Evolutionary conservation across 805 yeast genomes (phyloP).

Genomic region (Kluyveromyces wickerhamii): DNA sequence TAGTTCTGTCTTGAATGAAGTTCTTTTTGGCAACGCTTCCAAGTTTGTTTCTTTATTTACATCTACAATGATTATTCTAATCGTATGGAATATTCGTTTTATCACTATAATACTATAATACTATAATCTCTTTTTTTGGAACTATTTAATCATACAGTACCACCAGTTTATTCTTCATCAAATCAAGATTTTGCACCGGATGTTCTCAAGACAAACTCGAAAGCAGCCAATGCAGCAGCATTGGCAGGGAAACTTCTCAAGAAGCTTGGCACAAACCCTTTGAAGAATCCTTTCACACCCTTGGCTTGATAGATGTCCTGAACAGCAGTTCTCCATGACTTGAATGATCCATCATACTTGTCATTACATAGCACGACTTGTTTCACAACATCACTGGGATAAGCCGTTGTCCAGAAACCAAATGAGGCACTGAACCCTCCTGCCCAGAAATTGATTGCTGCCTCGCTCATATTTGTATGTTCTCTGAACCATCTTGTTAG

Average conservation of each 20-base stretch:
- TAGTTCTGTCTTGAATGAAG: no score
- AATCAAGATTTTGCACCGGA: conserved; percentile 26
- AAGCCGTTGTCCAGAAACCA: conserved; percentile 77
- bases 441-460: conserved; percentile 81
- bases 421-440: conserved; percentile 84
- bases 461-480: conserved; percentile 56
- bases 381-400: conserved; percentile 83
- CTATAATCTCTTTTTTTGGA: no score
- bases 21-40: no score
- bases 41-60: background rate
- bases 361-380: conserved; percentile 78
- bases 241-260: conserved; percentile 86
- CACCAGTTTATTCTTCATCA: background rate
- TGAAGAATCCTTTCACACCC: conserved; percentile 66
- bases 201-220: conserved; percentile 71
- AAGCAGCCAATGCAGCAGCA: conserved; percentile 87
- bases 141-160: no score
- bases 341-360: conserved; percentile 62
- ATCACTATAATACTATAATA: no score
- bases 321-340: conserved; percentile 65
- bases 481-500: conserved; percentile 61
- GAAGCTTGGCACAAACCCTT: conserved; percentile 76
- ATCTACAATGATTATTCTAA: no score
- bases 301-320: conserved; percentile 51
- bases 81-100: no score